Evolutionary conservation across 2,329 filamentous ascomycete species (phyloP).

Genomic region (Arthrobotrys pseudoclavata): DNA sequence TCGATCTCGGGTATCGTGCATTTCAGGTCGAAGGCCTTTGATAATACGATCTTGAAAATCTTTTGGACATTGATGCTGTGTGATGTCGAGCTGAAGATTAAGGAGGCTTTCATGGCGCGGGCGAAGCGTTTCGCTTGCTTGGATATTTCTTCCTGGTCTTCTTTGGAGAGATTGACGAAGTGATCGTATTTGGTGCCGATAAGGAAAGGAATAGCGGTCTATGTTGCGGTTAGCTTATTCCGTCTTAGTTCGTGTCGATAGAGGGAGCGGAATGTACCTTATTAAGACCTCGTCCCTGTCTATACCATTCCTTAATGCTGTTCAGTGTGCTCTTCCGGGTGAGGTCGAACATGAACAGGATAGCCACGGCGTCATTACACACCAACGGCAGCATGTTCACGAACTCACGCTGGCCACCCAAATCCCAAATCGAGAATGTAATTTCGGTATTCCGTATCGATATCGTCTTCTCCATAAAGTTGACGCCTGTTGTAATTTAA

Average conservation of each 20-base stretch:
- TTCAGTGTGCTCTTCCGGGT: conserved; percentile 98
- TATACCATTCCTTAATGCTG: conserved; percentile 99
- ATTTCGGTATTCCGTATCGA: conserved; percentile 99
- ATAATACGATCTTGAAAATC: conserved; percentile 99
- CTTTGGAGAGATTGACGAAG: conserved; percentile 97
- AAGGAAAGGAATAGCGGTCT: conserved; percentile 95
- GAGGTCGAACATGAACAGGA: conserved; percentile 99
- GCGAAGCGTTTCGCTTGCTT: conserved; percentile 77
- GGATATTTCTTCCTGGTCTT: conserved; percentile 98
- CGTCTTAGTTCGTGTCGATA: background rate
- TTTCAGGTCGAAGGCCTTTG: conserved; percentile 97
- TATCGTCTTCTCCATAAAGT: conserved; percentile 99
- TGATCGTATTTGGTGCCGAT: conserved; percentile 99
- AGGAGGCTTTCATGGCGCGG: conserved; percentile 91
- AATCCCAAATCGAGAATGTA: conserved; percentile 99
- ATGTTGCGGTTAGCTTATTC: conserved; percentile 3
- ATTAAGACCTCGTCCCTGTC: conserved; percentile 97
- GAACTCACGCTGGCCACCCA: conserved; percentile 97
- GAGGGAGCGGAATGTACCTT: conserved; percentile 70
- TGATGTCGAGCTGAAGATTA: conserved; percentile 98
- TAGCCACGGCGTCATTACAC: conserved; percentile 98
- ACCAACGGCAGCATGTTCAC: conserved; percentile 99
- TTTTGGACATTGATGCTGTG: conserved; percentile 99
- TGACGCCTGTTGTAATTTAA: conserved; percentile 75
- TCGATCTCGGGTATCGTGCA: conserved; percentile 99